Evolutionary conservation across 1,139 yeast genomes (phyloP), one percentile per base, ranked within the genome.

Genomic region (Hyphopichia pseudoburtonii): DNA sequence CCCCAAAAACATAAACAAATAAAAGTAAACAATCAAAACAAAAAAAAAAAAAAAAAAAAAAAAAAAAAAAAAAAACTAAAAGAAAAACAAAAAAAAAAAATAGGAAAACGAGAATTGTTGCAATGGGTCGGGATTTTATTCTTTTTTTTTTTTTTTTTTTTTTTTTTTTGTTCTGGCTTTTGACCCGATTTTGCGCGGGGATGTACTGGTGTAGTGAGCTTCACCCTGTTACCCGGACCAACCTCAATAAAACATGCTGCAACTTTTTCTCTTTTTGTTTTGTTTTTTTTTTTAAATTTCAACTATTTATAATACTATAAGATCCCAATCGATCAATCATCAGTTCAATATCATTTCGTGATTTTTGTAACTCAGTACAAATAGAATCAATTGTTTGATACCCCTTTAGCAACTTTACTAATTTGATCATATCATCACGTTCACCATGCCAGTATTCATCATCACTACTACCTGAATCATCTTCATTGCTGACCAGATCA

Each of bases 341-440:
- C 6, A 53, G 48, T 45, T 78, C 82, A 2, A 84, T 76, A 28
- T 82, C 84, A 17, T 56, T 56, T 36, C 81, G 66, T 14, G 86
- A 71, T 52, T 72, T 70, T 37, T 74, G 77, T 43, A 85, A 60
- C 46, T 80, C 85, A 0, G 90, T 84, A 49, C 90, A 82, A 2
- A 87, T 80, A 7, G 82, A 74, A 53, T 87, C 96, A 46, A 83
- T 74, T 49, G 78, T 79, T 42, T 80, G 83, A 22, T 78, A 77
- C 18, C 78, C 78, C 42, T 72, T 75, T 24, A 84, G 51, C 31
- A 82, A 62, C 42, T 76, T 60, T 25, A 84, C 53, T 24, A 71
- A 47, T 21, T 62, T 53, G 8, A 57, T 49, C 37, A 37, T 36
- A 34, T 46, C 44, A 14, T 46, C 52, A 28, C 47, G 45, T 32